A percentile compares a stretch with the other conserved stretches of the same genome.
These are phyloP conservation scores for Sporisorium reilianum DNA, from an alignment of 1,284 basidiomycete genomes.

Conservation along the genomic window DNA sequence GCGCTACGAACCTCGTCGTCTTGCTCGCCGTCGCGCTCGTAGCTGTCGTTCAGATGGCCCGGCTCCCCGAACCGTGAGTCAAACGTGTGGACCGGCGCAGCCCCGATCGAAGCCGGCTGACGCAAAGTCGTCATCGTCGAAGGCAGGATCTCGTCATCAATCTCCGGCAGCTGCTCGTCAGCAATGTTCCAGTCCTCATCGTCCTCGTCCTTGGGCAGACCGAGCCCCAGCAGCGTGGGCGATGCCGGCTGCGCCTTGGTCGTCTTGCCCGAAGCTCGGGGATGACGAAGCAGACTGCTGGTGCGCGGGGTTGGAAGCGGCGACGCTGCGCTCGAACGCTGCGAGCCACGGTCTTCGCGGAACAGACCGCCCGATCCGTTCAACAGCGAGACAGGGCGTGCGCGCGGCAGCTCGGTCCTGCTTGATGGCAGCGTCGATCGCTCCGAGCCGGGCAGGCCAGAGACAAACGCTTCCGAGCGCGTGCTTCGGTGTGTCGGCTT, in stretches of 20 bases:
- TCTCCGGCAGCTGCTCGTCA: constrained; percentile 47
- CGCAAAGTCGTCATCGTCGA: not conserved
- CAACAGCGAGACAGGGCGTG: constrained; percentile 41
- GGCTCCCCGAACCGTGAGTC: constrained; percentile 13
- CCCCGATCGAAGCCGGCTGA: constrained; percentile 1
- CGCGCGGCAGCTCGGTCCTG: constrained; percentile 35
- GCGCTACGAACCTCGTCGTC: constrained; percentile 12
- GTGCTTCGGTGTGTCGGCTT: constrained; percentile 31
- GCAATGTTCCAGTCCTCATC: constrained; percentile 43
- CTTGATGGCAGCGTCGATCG: constrained; percentile 23
- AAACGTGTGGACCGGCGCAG: constrained; percentile 5
- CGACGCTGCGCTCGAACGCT: constrained; percentile 27
- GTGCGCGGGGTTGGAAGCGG: constrained; percentile 38
- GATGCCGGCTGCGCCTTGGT: constrained; percentile 22
- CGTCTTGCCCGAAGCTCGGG: constrained; percentile 9
- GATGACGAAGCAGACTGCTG: constrained; percentile 36
- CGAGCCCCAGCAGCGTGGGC: constrained; percentile 39
- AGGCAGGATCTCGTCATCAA: constrained; percentile 31
- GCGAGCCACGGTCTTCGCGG: constrained; percentile 26
- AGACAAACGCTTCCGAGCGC: constrained; percentile 33
- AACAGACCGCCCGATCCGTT: constrained; percentile 44
- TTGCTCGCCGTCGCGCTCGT: constrained; percentile 11
- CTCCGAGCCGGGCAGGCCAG: constrained; percentile 24
- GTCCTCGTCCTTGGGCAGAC: constrained; percentile 37
- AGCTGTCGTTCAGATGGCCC: constrained; percentile 7